Evolutionary conservation across 2,329 filamentous ascomycete genomes (phyloP), one percentile per base, ranked within the genome.

Genomic region (Fusarium cyanostomum): DNA sequence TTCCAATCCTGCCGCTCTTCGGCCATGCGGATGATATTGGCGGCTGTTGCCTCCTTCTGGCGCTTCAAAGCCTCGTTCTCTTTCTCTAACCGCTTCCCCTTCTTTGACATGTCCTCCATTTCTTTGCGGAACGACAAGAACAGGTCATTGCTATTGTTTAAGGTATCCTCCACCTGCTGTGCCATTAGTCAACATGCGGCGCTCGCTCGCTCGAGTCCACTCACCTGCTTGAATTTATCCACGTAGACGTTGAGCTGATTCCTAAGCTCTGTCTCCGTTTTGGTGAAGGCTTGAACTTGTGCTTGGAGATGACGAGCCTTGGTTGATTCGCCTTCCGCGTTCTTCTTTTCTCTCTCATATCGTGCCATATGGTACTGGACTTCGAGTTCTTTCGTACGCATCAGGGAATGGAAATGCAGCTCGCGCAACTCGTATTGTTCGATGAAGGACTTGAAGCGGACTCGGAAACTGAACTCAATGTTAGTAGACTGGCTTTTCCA

Each of bases 31-130:
- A 97, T 87, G 73, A 99, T 97, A 77, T 97, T 98, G 67, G 92
- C 89, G 72, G 95, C 95, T 24, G 94, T 96, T 43, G 92, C 88
- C 70, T 97, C 94, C 76, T 97, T 94, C 77, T 97, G 97, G 53
- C 94, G 88, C 67, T 92, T 96, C 48, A 97, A 85, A 15, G 87
- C 90, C 70, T 95, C 90, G 72, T 99, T 98, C 73, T 99, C 95
- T 79, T 97, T 97, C 77, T 99, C 95, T 50, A 99, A 82, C 24
- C 93, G 89, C 78, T 97, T 97, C 7, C 94, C 97, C 81, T 98
- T 98, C 81, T 97, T 97, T 1, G 94, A 97, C 94, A 98, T 98
- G 73, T 98, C 95, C 79, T 98, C 95, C 94, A 98, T 98, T 79
- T 98, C 95, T 80, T 97, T 97, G 52, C 94, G 88, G 79, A 98